A percentile compares a stretch with the other conserved stretches of the same genome.
phyloP scores from a whole-genome alignment of 176 grass and related monocot species.

The barley (Hordeum vulgare) region DNA sequence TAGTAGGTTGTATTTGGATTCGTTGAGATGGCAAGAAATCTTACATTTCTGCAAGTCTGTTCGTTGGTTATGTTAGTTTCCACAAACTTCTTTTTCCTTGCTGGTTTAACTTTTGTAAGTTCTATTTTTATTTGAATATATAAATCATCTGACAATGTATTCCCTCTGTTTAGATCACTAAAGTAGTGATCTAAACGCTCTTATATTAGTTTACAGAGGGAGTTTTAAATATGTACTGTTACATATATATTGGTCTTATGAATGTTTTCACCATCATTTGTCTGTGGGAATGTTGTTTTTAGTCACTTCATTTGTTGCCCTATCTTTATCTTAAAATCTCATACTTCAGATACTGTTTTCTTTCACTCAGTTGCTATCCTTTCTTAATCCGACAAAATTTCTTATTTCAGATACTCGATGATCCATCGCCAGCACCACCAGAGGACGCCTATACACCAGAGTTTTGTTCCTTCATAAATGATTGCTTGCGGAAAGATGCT shows the following conservation, averaged over 20 bases:
- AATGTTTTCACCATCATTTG: background rate
- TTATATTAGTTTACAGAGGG: no score
- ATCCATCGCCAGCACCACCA: slow-evolving; percentile 75
- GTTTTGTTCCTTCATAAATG: slow-evolving; percentile 87
- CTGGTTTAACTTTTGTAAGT: background rate
- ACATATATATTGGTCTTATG: background rate
- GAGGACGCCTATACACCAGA: slow-evolving; percentile 64
- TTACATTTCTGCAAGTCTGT: background rate
- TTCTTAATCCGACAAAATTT: background rate
- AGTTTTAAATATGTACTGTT: background rate
- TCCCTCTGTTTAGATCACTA: no score
- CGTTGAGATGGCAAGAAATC: background rate
- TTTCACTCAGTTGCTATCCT: background rate
- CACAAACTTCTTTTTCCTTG: background rate
- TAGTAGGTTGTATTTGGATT: background rate
- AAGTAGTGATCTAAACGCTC: no score
- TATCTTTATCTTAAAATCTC: slow-evolving; percentile 5
- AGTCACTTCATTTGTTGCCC: background rate
- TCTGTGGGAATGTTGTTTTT: background rate
- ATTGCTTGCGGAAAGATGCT: slow-evolving; percentile 85
- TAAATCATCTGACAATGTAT: background rate
- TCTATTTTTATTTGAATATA: background rate
- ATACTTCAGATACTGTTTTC: slow-evolving; percentile 44
- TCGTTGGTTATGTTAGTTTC: background rate
- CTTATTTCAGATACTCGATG: slow-evolving; percentile 71